phyloP scores from a whole-genome alignment of 805 yeast genomes.

The Zygosaccharomyces gambellarensis region DNA sequence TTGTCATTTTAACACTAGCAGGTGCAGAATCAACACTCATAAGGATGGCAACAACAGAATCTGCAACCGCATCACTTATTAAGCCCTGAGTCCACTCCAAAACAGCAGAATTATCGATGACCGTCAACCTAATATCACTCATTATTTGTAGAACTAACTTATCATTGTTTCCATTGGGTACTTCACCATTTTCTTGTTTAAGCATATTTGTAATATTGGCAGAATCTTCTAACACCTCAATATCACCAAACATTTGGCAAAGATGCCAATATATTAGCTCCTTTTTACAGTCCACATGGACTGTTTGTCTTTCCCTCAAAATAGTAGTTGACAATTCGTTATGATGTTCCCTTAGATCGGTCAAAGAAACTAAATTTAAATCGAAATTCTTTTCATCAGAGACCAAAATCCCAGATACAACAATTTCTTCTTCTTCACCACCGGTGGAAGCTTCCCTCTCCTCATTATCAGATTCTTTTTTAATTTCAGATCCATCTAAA shows the following conservation, averaged over 20 bases:
- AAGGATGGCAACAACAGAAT: conserved; percentile 82
- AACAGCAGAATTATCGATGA: conserved; percentile 47
- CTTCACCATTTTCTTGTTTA: conserved; percentile 9
- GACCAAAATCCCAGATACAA: conserved; percentile 79
- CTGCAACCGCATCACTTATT: conserved; percentile 90
- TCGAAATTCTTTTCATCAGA: conserved; percentile 77
- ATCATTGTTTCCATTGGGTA: conserved; percentile 23
- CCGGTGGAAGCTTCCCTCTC: conserved; percentile 37
- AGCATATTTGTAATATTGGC: conserved; percentile 30
- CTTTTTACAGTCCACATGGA: conserved; percentile 74
- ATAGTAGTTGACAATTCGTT: conserved; percentile 82
- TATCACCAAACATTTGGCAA: conserved; percentile 89
- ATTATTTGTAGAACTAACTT: conserved; percentile 53
- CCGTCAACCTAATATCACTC: conserved; percentile 54
- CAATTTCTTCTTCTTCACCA: conserved; percentile 34
- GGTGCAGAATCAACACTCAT: conserved; percentile 92
- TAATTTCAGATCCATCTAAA: conserved; percentile 70
- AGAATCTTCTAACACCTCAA: conserved; percentile 58
- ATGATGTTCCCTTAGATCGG: conserved; percentile 77
- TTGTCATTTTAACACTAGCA: conserved; percentile 84
- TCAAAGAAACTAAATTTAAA: conserved; percentile 72
- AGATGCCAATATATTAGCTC: conserved; percentile 84
- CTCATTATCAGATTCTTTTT: conserved; percentile 50
- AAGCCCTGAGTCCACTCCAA: conserved; percentile 90
- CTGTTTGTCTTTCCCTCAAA: conserved; percentile 73